Evolutionary conservation across 1,284 basidiomycete species (phyloP).

Genomic region (Cerrena zonata): DNA sequence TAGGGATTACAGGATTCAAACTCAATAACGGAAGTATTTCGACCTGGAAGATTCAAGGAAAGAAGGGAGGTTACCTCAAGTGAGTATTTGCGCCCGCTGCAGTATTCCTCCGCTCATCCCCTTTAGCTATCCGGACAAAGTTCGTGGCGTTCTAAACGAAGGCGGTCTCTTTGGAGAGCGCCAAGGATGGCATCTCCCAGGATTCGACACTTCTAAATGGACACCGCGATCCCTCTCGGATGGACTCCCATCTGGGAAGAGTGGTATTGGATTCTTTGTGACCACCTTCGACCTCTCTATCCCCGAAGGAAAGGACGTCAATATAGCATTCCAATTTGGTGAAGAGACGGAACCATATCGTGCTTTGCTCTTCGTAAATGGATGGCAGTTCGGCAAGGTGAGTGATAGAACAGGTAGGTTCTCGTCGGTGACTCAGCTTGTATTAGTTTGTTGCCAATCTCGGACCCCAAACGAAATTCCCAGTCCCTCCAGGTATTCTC

Average conservation of each 20-base stretch:
- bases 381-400: slow-evolving; percentile 88
- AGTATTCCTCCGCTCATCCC: background rate
- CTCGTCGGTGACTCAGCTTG: background rate
- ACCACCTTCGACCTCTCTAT: slow-evolving; percentile 62
- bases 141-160: slow-evolving; percentile 69
- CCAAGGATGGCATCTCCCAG: slow-evolving; percentile 76
- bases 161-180: slow-evolving; percentile 77
- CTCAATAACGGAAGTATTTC: slow-evolving; percentile 57
- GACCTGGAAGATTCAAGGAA: slow-evolving; percentile 78
- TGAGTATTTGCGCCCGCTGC: slow-evolving; percentile 26
- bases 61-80: slow-evolving; percentile 71
- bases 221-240: slow-evolving; percentile 41
- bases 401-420: slow-evolving; percentile 15
- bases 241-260: slow-evolving; percentile 48
- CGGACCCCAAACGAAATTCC: slow-evolving; percentile 70
- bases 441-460: slow-evolving; percentile 30
- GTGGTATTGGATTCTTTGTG: slow-evolving; percentile 76
- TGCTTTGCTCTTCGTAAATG: slow-evolving; percentile 71
- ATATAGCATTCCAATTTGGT: slow-evolving; percentile 61
- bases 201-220: slow-evolving; percentile 64
- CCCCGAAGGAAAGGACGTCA: slow-evolving; percentile 53
- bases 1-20: slow-evolving; percentile 71
- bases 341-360: slow-evolving; percentile 58
- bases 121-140: slow-evolving; percentile 60
- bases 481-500: slow-evolving; percentile 71